Base-by-base conservation (phyloP, 768 basidiomycete genomes). In the Leccinum olivaceopallidum region DNA sequence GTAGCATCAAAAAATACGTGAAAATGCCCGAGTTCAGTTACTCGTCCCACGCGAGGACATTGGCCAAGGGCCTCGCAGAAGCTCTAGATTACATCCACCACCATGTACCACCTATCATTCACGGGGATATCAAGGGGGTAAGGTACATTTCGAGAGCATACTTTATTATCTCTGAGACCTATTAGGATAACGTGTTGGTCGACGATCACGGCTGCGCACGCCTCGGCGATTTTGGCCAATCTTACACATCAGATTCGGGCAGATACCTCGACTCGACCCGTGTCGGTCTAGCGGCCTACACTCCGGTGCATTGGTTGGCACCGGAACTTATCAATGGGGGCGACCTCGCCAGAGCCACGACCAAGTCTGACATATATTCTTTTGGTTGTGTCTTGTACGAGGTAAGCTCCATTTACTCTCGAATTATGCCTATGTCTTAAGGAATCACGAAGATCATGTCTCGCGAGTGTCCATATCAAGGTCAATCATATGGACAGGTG, bases 61-160 rank as follows among this genome's bases (percentile, higher is more conserved):
- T 37, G 62, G 62, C 36, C 42, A 56, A 12, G 37, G 69, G 65
- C 36, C 55, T 71, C 36, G 71, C 69, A 6, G 37, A 62, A 47
- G 73, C 22, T 34, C 61, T 73, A 13, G 18, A 53, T 22, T 74
- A 69, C 44, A 60, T 74, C 26, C 71, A 75, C 32, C 16, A 3
- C 10, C 62, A 64, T 16, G 57, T 69, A 3, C 71, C 71, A 3
- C 67, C 71, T 32, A 67, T 80, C 26, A 61, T 77, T n/a, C 79
- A 80, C 22, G 76, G 79, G 8, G 79, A 80, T 63, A 34, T 80
- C 28, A 80, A 80, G 64, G 73, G 71, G 32, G 79, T 61, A 53
- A 64, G 71, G 32, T 24, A 53, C 24, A 44, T 16, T 52, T 13
- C 18, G 6, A 62, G 20, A 16, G 6, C 12, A 51, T n/a, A 42